Conservation (phyloP, 2,329 filamentous ascomycete genomes). For the Microdochium bolleyi region DNA sequence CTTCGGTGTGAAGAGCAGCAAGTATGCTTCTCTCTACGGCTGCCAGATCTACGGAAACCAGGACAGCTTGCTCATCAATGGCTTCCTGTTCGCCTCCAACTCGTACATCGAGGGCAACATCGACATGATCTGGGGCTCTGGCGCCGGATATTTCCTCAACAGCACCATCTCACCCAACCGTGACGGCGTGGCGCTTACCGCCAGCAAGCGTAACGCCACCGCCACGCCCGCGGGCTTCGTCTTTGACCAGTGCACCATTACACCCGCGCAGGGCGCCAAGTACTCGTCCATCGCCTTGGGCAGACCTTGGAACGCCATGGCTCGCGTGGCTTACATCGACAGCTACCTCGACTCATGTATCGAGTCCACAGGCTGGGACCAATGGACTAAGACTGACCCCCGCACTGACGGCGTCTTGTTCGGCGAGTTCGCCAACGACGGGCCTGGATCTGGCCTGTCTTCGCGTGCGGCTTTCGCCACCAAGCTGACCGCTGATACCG, state of each 20-base stretch:
- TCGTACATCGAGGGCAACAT: slow-evolving; percentile 29
- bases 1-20: slow-evolving; percentile 29
- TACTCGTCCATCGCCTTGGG: slow-evolving; percentile 11
- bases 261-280: slow-evolving; percentile 13
- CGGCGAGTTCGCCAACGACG: slow-evolving; percentile 39
- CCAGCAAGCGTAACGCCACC: slow-evolving; percentile 27
- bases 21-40: slow-evolving; percentile 25
- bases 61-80: slow-evolving; percentile 26
- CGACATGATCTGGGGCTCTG: slow-evolving; percentile 33
- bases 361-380: slow-evolving; percentile 35
- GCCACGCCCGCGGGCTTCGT: slow-evolving; percentile 25
- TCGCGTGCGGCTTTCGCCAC: slow-evolving; percentile 25
- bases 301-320: slow-evolving; percentile 11
- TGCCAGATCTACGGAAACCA: slow-evolving; percentile 24
- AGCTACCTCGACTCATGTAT: slow-evolving; percentile 35
- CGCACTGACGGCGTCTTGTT: slow-evolving; percentile 36
- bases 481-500: slow-evolving; percentile 24
- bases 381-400: slow-evolving; percentile 31
- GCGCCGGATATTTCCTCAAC: slow-evolving; percentile 32
- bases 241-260: slow-evolving; percentile 22
- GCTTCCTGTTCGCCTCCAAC: slow-evolving; percentile 28
- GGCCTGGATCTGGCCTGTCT: slow-evolving; percentile 32
- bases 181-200: slow-evolving; percentile 19
- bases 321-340: slow-evolving; percentile 15
- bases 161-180: slow-evolving; percentile 20